Evolutionary conservation across 208 protist genomes (phyloP).

Genomic region (Crithidia acanthocephali): DNA sequence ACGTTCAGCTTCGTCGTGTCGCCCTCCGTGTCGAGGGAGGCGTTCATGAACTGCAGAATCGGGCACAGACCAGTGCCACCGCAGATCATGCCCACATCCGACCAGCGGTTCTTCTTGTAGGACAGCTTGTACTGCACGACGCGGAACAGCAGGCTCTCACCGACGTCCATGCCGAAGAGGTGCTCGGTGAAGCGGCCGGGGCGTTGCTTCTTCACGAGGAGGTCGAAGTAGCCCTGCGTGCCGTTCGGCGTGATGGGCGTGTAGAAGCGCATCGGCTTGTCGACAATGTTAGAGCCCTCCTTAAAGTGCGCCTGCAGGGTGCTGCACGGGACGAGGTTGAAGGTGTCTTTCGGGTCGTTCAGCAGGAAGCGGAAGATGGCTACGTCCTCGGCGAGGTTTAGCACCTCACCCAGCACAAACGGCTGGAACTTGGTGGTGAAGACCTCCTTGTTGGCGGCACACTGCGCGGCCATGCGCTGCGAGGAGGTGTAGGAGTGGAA

Average conservation of each 20-base stretch:
- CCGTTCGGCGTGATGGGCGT: conserved; percentile 90
- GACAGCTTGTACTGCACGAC: conserved; percentile 80
- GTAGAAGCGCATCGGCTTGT: conserved; percentile 91
- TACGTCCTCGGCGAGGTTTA: conserved; percentile 87
- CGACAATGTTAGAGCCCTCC: conserved; percentile 77
- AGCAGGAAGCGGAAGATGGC: conserved; percentile 90
- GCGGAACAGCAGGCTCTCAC: conserved; percentile 82
- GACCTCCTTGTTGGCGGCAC: conserved; percentile 36
- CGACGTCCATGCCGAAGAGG: conserved; percentile 84
- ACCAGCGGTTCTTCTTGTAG: conserved; percentile 84
- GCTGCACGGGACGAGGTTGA: conserved; percentile 79
- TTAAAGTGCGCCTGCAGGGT: conserved; percentile 88
- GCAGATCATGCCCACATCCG: conserved; percentile 87
- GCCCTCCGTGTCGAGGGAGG: conserved; percentile 74
- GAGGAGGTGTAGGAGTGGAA: conserved; percentile 63
- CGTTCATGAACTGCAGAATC: conserved; percentile 91
- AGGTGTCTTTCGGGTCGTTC: conserved; percentile 61
- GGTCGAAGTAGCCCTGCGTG: conserved; percentile 90
- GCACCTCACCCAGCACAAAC: conserved; percentile 85
- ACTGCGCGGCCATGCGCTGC: conserved; percentile 46
- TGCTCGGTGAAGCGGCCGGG: conserved; percentile 86
- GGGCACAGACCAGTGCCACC: conserved; percentile 94
- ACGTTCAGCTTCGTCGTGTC: conserved; percentile 88
- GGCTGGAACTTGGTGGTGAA: conserved; percentile 79
- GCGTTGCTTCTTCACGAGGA: conserved; percentile 86